Conservation (phyloP, 495 filamentous ascomycete species). For the Cladorrhinum samala region DNA sequence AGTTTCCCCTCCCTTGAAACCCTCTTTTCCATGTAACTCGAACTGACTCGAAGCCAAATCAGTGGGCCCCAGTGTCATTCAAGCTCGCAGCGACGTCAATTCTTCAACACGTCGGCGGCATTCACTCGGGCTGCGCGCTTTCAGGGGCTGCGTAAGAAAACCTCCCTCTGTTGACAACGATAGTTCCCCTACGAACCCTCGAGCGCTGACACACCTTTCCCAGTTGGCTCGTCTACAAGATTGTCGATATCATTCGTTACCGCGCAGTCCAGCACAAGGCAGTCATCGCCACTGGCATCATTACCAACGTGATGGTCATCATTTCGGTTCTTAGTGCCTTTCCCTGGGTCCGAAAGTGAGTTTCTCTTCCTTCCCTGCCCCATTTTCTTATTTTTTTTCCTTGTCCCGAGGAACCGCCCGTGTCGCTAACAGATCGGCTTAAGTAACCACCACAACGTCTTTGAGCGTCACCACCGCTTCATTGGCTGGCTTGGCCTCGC, state of each 20-base stretch:
- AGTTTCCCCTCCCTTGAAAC: conserved; percentile 13
- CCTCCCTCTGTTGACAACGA: background rate
- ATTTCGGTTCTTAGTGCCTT: conserved; percentile 39
- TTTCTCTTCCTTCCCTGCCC: background rate
- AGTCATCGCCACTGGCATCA: conserved; percentile 36
- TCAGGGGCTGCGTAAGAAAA: conserved; percentile 35
- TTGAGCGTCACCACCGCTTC: conserved; percentile 40
- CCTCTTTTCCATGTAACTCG: background rate
- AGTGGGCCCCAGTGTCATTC: conserved; percentile 38
- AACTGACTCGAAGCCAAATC: conserved; percentile 10
- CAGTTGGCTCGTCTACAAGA: conserved; percentile 40
- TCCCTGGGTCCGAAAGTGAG: conserved; percentile 43
- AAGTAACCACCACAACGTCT: conserved; percentile 35
- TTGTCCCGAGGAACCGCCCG: too few relatives aligned
- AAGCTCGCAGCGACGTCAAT: conserved; percentile 36
- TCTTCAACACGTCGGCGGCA: conserved; percentile 40
- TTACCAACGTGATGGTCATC: conserved; percentile 38
- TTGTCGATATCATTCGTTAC: conserved; percentile 36
- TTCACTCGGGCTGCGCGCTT: conserved; percentile 40
- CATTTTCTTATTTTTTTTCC: too few relatives aligned
- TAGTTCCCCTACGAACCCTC: background rate
- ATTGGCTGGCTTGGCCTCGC: conserved; percentile 40
- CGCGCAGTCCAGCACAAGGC: conserved; percentile 23
- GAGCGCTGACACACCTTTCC: conserved; percentile 9
- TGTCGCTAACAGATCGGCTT: background rate